Percentiles rank a stretch among this genome's conserved stretches.
Conservation (phyloP, 2,329 filamentous ascomycete species). For the Ophiostoma triangulosporum region DNA sequence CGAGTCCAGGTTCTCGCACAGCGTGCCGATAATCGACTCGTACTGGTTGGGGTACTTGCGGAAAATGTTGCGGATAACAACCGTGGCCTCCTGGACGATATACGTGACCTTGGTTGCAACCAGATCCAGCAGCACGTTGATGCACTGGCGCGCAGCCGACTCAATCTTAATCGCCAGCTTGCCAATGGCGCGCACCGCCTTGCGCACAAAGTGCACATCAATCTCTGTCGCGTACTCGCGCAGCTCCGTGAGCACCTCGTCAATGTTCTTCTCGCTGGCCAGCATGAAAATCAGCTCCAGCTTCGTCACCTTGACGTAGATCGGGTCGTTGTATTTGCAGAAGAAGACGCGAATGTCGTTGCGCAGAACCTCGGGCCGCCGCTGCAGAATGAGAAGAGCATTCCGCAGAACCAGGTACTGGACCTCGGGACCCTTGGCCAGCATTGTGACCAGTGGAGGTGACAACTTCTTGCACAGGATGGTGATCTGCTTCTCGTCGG, state of each 20-base stretch:
- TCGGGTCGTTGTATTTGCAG: slow-evolving; percentile 99
- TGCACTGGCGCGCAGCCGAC: slow-evolving; percentile 78
- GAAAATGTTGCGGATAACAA: slow-evolving; percentile 98
- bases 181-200: slow-evolving; percentile 91
- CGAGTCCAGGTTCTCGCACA: slow-evolving; percentile 93
- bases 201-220: slow-evolving; percentile 95
- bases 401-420: slow-evolving; percentile 93
- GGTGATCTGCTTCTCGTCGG: slow-evolving; percentile 77
- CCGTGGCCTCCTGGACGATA: slow-evolving; percentile 96
- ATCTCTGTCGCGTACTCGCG: slow-evolving; percentile 97
- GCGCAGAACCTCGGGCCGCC: slow-evolving; percentile 79
- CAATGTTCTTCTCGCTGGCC: slow-evolving; percentile 87
- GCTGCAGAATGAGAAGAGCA: slow-evolving; percentile 82
- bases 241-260: slow-evolving; percentile 84
- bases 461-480: slow-evolving; percentile 85
- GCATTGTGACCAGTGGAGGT: slow-evolving; percentile 81
- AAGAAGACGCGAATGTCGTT: slow-evolving; percentile 99
- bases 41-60: slow-evolving; percentile 98
- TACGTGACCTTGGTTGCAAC: slow-evolving; percentile 98
- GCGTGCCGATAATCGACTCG: slow-evolving; percentile 88
- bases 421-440: slow-evolving; percentile 96
- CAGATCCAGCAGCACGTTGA: slow-evolving; percentile 80
- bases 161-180: slow-evolving; percentile 99
- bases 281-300: slow-evolving; percentile 98
- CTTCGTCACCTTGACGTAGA: slow-evolving; percentile 99